Conservation (phyloP, 2,329 filamentous ascomycete species). For the Byssothecium circinans region DNA sequence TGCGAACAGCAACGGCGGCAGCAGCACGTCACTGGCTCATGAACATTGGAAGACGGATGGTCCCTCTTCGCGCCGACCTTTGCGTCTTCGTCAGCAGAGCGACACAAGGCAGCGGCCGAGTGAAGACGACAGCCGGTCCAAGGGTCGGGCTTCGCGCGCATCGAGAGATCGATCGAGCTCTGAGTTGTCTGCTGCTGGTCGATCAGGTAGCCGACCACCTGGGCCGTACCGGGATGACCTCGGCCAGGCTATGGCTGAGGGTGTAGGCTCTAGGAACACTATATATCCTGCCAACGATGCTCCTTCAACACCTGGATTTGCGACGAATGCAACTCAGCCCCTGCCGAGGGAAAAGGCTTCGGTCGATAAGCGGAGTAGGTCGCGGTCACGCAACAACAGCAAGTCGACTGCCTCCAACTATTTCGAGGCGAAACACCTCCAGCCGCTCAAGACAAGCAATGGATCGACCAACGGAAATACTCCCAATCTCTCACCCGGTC, state of each 20-base stretch:
- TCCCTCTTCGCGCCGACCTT: conserved; percentile 27
- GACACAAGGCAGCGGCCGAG: too few relatives aligned
- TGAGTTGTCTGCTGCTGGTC: conserved; percentile 53
- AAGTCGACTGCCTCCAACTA: conserved; percentile 34
- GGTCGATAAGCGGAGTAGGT: conserved; percentile 28
- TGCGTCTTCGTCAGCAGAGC: conserved; percentile 36
- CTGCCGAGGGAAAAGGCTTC: conserved; percentile 30
- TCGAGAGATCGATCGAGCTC: conserved; percentile 59
- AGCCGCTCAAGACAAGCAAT: conserved; percentile 39
- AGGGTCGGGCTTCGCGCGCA: conserved; percentile 43
- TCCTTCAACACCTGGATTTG: conserved; percentile 40
- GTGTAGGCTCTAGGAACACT: conserved; percentile 38
- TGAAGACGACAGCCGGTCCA: conserved; percentile 33
- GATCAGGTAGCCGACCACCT: conserved; percentile 56
- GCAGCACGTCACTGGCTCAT: conserved; percentile 37
- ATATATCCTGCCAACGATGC: conserved; percentile 35
- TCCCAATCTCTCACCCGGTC: conserved; percentile 31
- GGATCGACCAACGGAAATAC: conserved; percentile 20
- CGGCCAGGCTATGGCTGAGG: conserved; percentile 53
- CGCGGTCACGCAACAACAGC: conserved; percentile 43
- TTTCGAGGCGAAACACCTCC: conserved; percentile 42
- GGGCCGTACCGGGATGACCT: conserved; percentile 54
- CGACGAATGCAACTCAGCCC: conserved; percentile 32
- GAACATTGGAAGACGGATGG: conserved; percentile 35
- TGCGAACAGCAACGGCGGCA: conserved; percentile 41